phyloP scores from a whole-genome alignment of 306 rosid genomes.

The Dalbergia oliveri region DNA sequence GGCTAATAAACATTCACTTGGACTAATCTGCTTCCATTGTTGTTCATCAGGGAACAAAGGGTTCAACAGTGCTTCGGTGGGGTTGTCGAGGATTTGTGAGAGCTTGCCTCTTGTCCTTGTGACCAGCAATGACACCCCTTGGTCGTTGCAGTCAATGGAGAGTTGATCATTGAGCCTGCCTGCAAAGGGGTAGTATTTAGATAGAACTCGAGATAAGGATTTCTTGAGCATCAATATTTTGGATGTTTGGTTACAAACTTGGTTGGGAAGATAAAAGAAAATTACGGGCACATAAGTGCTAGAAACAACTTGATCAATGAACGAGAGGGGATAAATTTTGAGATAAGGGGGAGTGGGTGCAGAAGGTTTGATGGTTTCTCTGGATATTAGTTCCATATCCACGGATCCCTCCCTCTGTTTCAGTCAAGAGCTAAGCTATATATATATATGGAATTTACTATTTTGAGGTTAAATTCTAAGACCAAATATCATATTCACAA shows the following conservation, averaged over 20 bases:
- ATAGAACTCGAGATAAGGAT: slow-evolving; percentile 57
- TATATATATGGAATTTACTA: too few relatives aligned
- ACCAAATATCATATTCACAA: too few relatives aligned
- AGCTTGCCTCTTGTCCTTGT: slow-evolving; percentile 35
- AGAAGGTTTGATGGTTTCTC: slow-evolving; percentile 68
- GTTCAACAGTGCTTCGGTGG: not conserved
- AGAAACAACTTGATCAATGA: slow-evolving; percentile 47
- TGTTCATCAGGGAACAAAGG: slow-evolving; percentile 49
- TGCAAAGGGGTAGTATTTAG: slow-evolving; percentile 64
- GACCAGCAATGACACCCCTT: slow-evolving; percentile 56
- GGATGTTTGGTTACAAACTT: not conserved
- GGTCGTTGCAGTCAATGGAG: slow-evolving; percentile 63
- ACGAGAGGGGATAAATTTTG: slow-evolving; percentile 45
- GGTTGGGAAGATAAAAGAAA: slow-evolving; percentile 50
- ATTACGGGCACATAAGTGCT: slow-evolving; percentile 48
- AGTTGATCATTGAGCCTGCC: slow-evolving; percentile 48
- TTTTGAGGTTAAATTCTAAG: too few relatives aligned
- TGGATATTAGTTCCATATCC: slow-evolving; percentile 46
- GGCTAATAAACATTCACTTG: slow-evolving; percentile 35
- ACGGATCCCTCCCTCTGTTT: too few relatives aligned
- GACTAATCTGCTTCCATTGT: slow-evolving; percentile 35
- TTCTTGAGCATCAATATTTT: slow-evolving; percentile 43
- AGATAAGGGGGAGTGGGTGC: slow-evolving; percentile 57
- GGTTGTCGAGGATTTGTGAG: slow-evolving; percentile 48
- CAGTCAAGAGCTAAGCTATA: too few relatives aligned